phyloP scores from a whole-genome alignment of 1,139 yeast species.

The Hansenula sp. region DNA sequence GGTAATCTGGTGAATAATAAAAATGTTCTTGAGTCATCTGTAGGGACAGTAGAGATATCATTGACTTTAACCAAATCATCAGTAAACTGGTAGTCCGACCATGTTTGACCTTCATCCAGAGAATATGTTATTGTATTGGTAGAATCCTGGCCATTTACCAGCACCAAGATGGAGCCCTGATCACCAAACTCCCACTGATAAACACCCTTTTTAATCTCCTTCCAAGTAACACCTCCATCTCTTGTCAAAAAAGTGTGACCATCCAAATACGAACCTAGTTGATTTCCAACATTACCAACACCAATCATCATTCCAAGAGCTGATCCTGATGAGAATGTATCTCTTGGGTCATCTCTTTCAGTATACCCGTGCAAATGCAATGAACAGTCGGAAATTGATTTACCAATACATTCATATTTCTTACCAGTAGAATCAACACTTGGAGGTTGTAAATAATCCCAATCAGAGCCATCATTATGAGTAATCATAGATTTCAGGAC shows the following conservation, averaged over 20 bases:
- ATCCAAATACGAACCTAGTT: conserved; percentile 44
- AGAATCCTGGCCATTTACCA: conserved; percentile 55
- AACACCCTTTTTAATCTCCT: conserved; percentile 67
- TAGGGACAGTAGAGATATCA: conserved; percentile 88
- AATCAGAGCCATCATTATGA: conserved; percentile 91
- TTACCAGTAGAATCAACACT: conserved; percentile 57
- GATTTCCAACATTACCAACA: conserved; percentile 83
- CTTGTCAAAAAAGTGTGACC: conserved; percentile 71
- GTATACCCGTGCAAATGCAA: conserved; percentile 89
- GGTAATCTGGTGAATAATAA: conserved; percentile 44
- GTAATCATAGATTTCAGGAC: conserved; percentile 69
- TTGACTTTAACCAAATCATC: conserved; percentile 51
- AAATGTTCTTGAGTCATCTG: conserved; percentile 82
- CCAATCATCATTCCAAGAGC: conserved; percentile 89
- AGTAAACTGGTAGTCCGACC: conserved; percentile 67
- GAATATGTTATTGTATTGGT: conserved; percentile 67
- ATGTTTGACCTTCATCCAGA: conserved; percentile 72
- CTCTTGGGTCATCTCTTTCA: conserved; percentile 79
- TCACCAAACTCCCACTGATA: conserved; percentile 97
- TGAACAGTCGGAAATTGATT: conserved; percentile 58
- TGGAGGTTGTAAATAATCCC: conserved; percentile 78
- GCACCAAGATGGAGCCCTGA: conserved; percentile 82
- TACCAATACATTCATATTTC: conserved; percentile 54
- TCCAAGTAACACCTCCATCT: conserved; percentile 93
- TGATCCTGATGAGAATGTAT: conserved; percentile 82